phyloP scores from a whole-genome alignment of 78 protist species.

The Tieghemostelium lacteum region DNA sequence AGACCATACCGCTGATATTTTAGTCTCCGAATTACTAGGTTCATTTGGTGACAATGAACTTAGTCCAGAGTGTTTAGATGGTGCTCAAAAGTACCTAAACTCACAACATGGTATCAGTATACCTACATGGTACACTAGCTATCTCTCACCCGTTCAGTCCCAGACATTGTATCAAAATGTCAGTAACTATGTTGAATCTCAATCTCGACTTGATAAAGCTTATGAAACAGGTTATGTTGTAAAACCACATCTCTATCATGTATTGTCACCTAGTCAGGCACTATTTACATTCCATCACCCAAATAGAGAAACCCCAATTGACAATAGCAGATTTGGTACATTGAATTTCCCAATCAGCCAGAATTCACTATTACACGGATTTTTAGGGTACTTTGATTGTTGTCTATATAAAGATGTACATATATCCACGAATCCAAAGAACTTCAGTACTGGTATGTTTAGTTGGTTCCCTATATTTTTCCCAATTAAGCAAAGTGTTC shows the following conservation, averaged over 20 bases:
- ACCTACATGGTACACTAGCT: conserved; percentile 92
- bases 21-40: conserved; percentile 97
- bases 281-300: conserved; percentile 93
- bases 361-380: conserved; percentile 91
- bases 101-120: conserved; percentile 90
- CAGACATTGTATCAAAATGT: conserved; percentile 81
- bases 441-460: conserved; percentile 94
- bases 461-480: conserved; percentile 98
- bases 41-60: conserved; percentile 99
- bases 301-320: conserved; percentile 37
- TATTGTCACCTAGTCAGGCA: conserved; percentile 59
- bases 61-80: conserved; percentile 99
- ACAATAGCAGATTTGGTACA: conserved; percentile 61
- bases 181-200: neutral
- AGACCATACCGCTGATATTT: conserved; percentile 77
- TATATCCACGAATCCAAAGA: conserved; percentile 90
- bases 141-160: conserved; percentile 88
- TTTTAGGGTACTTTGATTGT: conserved; percentile 97
- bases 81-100: conserved; percentile 89
- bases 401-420: conserved; percentile 89
- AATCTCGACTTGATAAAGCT: too few relatives aligned
- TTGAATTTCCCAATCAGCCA: conserved; percentile 13
- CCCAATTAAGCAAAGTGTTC: conserved; percentile 88
- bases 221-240: conserved; percentile 95
- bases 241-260: conserved; percentile 81